Conservation (phyloP, 2,329 filamentous ascomycete genomes). For the Ascochyta lentis region DNA sequence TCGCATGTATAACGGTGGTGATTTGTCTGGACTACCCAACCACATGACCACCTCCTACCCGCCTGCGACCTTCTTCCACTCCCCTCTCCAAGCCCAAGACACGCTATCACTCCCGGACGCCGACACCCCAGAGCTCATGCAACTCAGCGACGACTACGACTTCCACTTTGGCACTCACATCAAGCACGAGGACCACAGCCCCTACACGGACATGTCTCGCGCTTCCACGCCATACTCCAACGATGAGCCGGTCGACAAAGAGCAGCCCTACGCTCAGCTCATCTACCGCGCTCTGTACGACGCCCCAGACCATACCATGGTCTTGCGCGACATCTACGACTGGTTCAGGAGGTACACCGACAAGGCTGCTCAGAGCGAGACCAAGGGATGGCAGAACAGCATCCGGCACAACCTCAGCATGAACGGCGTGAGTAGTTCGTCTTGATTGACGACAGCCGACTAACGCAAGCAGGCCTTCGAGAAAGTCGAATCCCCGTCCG, state of each 20-base stretch:
- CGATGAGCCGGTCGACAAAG: constrained; percentile 45
- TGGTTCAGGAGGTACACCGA: constrained; percentile 87
- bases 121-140: constrained; percentile 29
- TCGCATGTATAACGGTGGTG: constrained; percentile 29
- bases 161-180: constrained; percentile 21
- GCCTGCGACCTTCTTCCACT: constrained; percentile 40
- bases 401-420: constrained; percentile 96
- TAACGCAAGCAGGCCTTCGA: constrained; percentile 59
- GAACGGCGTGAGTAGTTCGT: constrained; percentile 73
- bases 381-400: constrained; percentile 87
- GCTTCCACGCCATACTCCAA: constrained; percentile 32
- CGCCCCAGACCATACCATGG: constrained; percentile 71
- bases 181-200: constrained; percentile 28
- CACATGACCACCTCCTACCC: constrained; percentile 34
- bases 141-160: constrained; percentile 36
- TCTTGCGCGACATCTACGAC: constrained; percentile 84
- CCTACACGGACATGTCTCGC: constrained; percentile 31
- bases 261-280: constrained; percentile 80
- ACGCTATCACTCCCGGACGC: constrained; percentile 28
- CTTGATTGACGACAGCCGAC: not conserved
- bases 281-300: constrained; percentile 79
- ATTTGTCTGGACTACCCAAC: constrained; percentile 23
- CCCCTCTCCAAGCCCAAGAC: constrained; percentile 34
- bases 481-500: constrained; percentile 56
- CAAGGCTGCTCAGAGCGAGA: constrained; percentile 67